Base-by-base conservation (phyloP, 305 asterid species). In the Rubia occidens region DNA sequence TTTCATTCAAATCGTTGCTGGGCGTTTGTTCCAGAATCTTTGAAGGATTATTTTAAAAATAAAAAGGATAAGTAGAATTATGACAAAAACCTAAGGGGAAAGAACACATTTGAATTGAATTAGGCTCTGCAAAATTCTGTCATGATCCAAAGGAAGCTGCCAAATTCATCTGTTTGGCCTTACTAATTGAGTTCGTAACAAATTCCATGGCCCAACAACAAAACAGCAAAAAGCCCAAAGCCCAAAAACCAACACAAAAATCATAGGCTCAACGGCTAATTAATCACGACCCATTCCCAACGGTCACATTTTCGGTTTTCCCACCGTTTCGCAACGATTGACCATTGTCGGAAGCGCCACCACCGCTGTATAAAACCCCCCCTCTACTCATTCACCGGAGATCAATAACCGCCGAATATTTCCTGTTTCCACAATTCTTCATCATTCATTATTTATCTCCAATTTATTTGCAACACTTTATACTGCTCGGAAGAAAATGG, bases 301-400 rank as follows among this genome's bases (percentile, higher is more conserved):
- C 91, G 90, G 88, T 83, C 83, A 72, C 67, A 66, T 76, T 18
- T 11, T 8, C 26, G 13, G 35, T 13, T 66, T 60, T 18, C 21
- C n/a, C 35, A 21, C 42, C 73, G 58, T 73, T 78, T 51, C 75
- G 75, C 84, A 82, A 77, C 91, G 81, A 73, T 79, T 51, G 56
- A 51, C 79, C 75, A 60, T 60, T 49, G 73, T 18, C 32, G 61
- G 60, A 67, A 53, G 43, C 63, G 17, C 62, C 71, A 4, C 62
- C 40, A 17, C 40, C 63, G 60, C 64, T 51, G 71, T 66, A 66
- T 65, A 64, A n/a, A 56, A 47, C 43, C 20, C 68, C 53, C 65
- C 47, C 37, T 55, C 42, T 32, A 70, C 69, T n/a, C 68, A 11
- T 69, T 66, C 73, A 68, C 14, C 76, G 71, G 68, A 63, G 74